phyloP scores from a whole-genome alignment of 2,329 filamentous ascomycete genomes.

The Pseudocercospora musae region DNA sequence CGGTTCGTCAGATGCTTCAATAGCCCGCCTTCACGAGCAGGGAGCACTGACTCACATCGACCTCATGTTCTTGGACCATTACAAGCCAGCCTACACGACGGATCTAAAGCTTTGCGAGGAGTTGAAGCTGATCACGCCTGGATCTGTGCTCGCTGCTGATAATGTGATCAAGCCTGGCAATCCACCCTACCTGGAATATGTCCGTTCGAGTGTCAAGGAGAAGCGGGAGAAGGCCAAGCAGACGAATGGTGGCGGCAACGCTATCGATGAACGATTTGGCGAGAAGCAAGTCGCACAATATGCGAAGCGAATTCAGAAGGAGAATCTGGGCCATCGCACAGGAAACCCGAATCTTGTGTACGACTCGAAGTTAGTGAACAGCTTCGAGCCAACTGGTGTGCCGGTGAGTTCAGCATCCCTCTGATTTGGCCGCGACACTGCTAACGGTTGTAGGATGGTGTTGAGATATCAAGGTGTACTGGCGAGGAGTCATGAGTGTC shows the following conservation, averaged over 20 bases:
- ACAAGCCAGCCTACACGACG: conserved; percentile 70
- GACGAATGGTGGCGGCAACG: conserved; percentile 24
- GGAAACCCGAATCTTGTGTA: conserved; percentile 67
- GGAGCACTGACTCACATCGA: conserved; percentile 61
- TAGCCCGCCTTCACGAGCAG: conserved; percentile 57
- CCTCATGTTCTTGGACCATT: conserved; percentile 76
- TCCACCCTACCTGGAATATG: conserved; percentile 67
- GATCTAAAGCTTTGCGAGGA: conserved; percentile 77
- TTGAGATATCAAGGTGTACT: conserved; percentile 64
- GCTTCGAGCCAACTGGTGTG: conserved; percentile 65
- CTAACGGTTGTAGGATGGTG: conserved; percentile 53
- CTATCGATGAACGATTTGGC: conserved; percentile 41
- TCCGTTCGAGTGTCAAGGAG: conserved; percentile 60
- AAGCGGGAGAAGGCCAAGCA: conserved; percentile 51
- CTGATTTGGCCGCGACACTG: not conserved
- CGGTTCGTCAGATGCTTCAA: conserved; percentile 64
- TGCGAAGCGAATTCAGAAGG: conserved; percentile 45
- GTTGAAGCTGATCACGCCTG: conserved; percentile 60
- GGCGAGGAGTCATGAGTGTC: conserved; percentile 29
- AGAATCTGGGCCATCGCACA: conserved; percentile 40
- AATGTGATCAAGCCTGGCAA: conserved; percentile 71
- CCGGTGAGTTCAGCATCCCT: conserved; percentile 50
- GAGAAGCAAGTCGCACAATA: conserved; percentile 50
- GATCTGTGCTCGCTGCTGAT: conserved; percentile 64
- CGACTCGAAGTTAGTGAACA: conserved; percentile 60